A percentile compares a stretch with the other conserved stretches of the same genome.
Conservation (phyloP, 768 basidiomycete species). For the Hypholoma fasciculare region DNA sequence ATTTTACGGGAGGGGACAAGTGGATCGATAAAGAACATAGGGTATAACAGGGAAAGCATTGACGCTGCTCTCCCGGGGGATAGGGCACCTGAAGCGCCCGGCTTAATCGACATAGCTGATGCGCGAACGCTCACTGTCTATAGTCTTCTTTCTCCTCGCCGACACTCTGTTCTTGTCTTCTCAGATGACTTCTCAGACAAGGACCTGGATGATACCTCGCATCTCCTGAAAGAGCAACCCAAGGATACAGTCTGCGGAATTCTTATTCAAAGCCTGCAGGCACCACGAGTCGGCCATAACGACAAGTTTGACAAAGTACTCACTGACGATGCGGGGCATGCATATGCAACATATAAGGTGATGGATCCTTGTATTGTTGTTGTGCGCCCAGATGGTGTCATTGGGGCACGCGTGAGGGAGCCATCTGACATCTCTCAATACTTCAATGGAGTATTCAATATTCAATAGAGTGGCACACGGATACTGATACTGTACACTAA, state of each 20-base stretch:
- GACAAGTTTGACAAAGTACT: constrained; percentile 9
- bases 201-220: constrained; percentile 1
- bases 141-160: constrained; percentile 22
- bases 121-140: not conserved
- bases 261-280: constrained; percentile 10
- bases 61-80: constrained; percentile 38
- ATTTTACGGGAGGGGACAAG: constrained; percentile 38
- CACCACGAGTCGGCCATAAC: not conserved
- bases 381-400: constrained; percentile 30
- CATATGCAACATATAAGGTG: constrained; percentile 32
- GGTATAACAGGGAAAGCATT: constrained; percentile 27
- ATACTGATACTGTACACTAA: no score
- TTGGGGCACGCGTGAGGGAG: constrained; percentile 21
- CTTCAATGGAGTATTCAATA: not conserved
- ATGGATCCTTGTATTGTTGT: constrained; percentile 43
- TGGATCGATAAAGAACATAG: constrained; percentile 3
- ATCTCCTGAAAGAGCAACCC: not conserved
- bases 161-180: constrained; percentile 36
- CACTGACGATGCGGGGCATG: constrained; percentile 26
- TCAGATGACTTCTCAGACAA: constrained; percentile 14
- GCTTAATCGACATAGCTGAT: constrained; percentile 13
- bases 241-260: constrained; percentile 11
- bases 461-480: no score
- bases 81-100: constrained; percentile 45
- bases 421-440: constrained; percentile 9